Evolutionary conservation across 2,329 filamentous ascomycete species (phyloP).

Genomic region (Aspergillus latus): DNA sequence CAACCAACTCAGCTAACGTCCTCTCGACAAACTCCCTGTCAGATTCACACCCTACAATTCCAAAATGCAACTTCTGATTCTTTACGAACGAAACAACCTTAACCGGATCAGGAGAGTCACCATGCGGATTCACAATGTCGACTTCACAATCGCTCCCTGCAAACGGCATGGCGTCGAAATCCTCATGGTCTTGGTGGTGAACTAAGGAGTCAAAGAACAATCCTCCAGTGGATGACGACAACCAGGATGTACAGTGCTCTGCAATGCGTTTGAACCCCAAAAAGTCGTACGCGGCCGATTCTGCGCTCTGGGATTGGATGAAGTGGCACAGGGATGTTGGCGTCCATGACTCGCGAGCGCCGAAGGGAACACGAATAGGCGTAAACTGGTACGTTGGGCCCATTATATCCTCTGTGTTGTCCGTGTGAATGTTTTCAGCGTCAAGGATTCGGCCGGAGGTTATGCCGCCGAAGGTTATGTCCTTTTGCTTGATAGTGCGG

Average conservation of each 20-base stretch:
- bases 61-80: conserved; percentile 60
- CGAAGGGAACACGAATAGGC: conserved; percentile 58
- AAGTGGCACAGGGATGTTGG: conserved; percentile 49
- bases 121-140: conserved; percentile 61
- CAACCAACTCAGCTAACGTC: conserved; percentile 53
- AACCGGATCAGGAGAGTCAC: conserved; percentile 43
- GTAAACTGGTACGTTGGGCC: conserved; percentile 59
- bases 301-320: conserved; percentile 55
- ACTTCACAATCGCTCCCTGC: conserved; percentile 42
- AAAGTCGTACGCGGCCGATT: conserved; percentile 53
- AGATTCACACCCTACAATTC: conserved; percentile 56
- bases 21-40: conserved; percentile 51
- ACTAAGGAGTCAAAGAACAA: conserved; percentile 58
- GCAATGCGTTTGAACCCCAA: conserved; percentile 54
- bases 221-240: conserved; percentile 21
- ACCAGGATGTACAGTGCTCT: conserved; percentile 49
- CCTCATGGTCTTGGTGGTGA: conserved; percentile 59
- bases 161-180: conserved; percentile 55
- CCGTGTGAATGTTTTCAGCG: conserved; percentile 28
- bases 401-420: conserved; percentile 54
- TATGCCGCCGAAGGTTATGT: conserved; percentile 64
- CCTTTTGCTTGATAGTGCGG: conserved; percentile 47
- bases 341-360: conserved; percentile 43
- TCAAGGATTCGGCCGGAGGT: conserved; percentile 62
- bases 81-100: conserved; percentile 47